Conservation (phyloP, 2,329 filamentous ascomycete species). For the Teratosphaeria pseudoeucalypti region DNA sequence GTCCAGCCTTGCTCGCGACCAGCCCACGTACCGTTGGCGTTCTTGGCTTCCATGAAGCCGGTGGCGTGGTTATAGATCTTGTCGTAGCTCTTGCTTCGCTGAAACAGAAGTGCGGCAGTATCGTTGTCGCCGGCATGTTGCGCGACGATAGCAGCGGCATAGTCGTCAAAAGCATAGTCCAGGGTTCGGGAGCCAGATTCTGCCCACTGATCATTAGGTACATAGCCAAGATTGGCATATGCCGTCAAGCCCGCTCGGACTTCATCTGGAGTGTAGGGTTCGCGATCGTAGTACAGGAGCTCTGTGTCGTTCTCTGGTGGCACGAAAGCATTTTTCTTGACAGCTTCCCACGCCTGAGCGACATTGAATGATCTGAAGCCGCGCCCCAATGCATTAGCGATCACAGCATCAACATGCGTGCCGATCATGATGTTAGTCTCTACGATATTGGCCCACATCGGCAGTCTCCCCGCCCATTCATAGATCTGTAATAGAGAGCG, state of each 20-base stretch:
- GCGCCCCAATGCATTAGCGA: slow-evolving; percentile 37
- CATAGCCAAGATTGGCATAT: slow-evolving; percentile 37
- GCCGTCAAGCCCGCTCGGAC: slow-evolving; percentile 37
- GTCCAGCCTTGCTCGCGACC: slow-evolving; percentile 38
- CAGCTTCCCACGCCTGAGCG: slow-evolving; percentile 34
- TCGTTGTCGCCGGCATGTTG: slow-evolving; percentile 27
- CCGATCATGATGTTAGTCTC: slow-evolving; percentile 44
- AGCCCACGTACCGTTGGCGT: slow-evolving; percentile 38
- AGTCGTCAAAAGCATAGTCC: slow-evolving; percentile 40
- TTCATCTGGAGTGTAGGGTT: slow-evolving; percentile 37
- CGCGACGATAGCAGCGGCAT: slow-evolving; percentile 34
- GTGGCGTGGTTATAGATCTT: slow-evolving; percentile 35
- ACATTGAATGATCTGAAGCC: slow-evolving; percentile 36
- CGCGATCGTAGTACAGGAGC: slow-evolving; percentile 38
- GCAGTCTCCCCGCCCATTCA: slow-evolving; percentile 37
- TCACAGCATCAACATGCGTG: slow-evolving; percentile 38
- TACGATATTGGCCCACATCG: slow-evolving; percentile 41
- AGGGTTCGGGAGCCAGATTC: slow-evolving; percentile 38
- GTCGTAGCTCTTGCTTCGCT: slow-evolving; percentile 32
- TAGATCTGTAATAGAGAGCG: slow-evolving; percentile 36
- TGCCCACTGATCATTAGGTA: slow-evolving; percentile 39
- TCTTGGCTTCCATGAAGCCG: slow-evolving; percentile 39
- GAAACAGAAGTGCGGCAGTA: slow-evolving; percentile 23
- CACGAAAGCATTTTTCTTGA: slow-evolving; percentile 36
- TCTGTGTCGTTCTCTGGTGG: slow-evolving; percentile 36